Base-by-base conservation (phyloP, 192 early-diverging fungal species). In the Coemansia sp. region DNA sequence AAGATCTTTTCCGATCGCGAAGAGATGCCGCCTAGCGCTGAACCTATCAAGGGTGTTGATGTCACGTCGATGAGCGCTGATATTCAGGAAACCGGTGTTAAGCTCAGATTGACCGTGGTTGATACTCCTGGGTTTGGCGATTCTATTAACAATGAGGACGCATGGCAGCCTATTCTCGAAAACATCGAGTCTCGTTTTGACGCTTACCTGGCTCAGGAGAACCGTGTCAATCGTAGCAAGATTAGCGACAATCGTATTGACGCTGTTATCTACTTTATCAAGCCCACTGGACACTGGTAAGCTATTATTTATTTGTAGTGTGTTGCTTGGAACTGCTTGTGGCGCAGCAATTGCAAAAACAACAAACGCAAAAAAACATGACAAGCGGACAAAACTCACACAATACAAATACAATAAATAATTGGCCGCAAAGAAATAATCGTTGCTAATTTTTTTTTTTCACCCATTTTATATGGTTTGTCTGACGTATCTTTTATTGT, bases 121-220 rank as follows among this genome's bases (percentile, higher is more conserved):
- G 97, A 99, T 71, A 98, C 97, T 28, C 97, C 96, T 48, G 97
- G 96, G 14, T 99, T 94, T 74, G 95, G 97, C 66, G 97, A 99
- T 76, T 94, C 94, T 80, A 93, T 99, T 71, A 99, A 98, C 85
- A 99, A 99, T 80, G 95, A 98, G 62, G 89, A 94, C 50, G 93
- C 92, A 75, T 99, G 96, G 96, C 93, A 97, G 75, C 95, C 97
- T 6, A 95, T 99, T 72, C 75, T 95, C 67, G 89, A 95, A 68
- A 91, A 93, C 77, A 96, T 99, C 77, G 93, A 98, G 85, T 89
- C 92, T 54, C 94, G 95, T 69, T 98, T 94, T 79, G 93, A 93
- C 64, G 85, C 90, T 20, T 99, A 92, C 71, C 83, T 99, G 40
- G 89, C 93, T 20, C 93, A 97, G 85, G 97, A 99, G 79, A 91